These are phyloP conservation scores for Zygnema cylindricum DNA, from an alignment of 139 green algal genomes.

Conservation along the genomic window DNA sequence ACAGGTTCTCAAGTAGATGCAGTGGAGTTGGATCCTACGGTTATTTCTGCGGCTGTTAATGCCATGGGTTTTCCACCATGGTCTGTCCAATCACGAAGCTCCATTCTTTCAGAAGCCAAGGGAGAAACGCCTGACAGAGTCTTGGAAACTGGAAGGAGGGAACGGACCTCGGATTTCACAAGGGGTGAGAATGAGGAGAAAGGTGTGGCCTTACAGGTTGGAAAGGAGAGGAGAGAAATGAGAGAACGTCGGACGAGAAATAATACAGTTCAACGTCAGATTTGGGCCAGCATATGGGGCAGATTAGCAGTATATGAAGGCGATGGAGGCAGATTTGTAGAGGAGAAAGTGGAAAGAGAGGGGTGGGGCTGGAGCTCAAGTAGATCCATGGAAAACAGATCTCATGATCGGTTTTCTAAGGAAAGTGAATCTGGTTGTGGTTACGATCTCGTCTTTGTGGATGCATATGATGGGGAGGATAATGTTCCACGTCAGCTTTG, in stretches of 20 bases:
- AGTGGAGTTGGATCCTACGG: conserved; percentile 70
- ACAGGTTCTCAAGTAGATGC: conserved; percentile 59
- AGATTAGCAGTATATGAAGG: conserved; percentile 26
- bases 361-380: background rate
- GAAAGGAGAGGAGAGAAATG: background rate
- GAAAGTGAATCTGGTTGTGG: background rate
- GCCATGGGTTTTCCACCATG: conserved; percentile 68
- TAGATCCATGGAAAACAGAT: background rate
- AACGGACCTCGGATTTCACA: background rate
- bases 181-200: background rate
- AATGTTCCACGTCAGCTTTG: conserved; percentile 60
- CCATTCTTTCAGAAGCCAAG: conserved; percentile 25
- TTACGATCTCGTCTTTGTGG: conserved; percentile 69
- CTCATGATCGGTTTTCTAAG: background rate
- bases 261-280: background rate
- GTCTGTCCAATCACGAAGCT: background rate
- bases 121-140: background rate
- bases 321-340: conserved; percentile 19
- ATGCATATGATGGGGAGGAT: conserved; percentile 72
- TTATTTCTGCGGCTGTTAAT: conserved; percentile 62
- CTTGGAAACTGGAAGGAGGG: background rate
- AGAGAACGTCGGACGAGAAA: background rate
- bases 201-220: background rate
- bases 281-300: conserved; percentile 19
- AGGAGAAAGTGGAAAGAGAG: conserved; percentile 25